phyloP scores from a whole-genome alignment of 192 early-diverging fungal species.

The Podila epigama region DNA sequence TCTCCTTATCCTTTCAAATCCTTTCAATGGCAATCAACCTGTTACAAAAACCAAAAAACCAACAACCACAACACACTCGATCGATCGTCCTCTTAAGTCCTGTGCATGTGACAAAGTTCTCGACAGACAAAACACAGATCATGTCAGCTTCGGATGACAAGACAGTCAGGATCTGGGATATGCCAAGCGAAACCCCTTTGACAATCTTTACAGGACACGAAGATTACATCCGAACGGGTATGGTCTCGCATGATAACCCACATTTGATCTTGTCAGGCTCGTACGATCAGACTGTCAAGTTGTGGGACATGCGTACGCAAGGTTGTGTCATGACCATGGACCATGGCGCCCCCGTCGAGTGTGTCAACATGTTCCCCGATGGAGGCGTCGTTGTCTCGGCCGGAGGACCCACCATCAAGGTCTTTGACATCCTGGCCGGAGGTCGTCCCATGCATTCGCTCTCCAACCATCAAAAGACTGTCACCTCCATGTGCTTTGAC shows the following conservation, averaged over 20 bases:
- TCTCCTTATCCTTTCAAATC: too few species aligned
- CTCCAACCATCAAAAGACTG: slow-evolving; percentile 95
- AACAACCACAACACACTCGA: not conserved
- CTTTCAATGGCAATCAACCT: too few species aligned
- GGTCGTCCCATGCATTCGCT: slow-evolving; percentile 78
- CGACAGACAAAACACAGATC: slow-evolving; percentile 79
- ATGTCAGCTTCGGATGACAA: slow-evolving; percentile 91
- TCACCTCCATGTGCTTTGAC: slow-evolving; percentile 91
- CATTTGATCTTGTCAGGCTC: slow-evolving; percentile 86
- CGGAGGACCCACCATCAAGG: slow-evolving; percentile 80
- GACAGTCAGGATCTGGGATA: slow-evolving; percentile 94
- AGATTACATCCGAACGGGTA: slow-evolving; percentile 89
- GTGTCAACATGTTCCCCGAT: slow-evolving; percentile 83
- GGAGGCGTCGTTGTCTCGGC: slow-evolving; percentile 80
- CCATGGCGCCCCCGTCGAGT: slow-evolving; percentile 90
- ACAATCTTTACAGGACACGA: slow-evolving; percentile 81
- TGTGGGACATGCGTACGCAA: slow-evolving; percentile 90
- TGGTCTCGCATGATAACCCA: slow-evolving; percentile 78
- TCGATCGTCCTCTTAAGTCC: slow-evolving; percentile 54
- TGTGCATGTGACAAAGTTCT: slow-evolving; percentile 84
- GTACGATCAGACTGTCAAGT: slow-evolving; percentile 93
- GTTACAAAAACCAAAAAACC: not conserved
- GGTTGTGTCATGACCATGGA: slow-evolving; percentile 77
- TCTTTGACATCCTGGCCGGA: slow-evolving; percentile 90
- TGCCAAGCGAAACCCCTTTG: slow-evolving; percentile 78